Evolutionary conservation across 176 grass and related monocot species (phyloP).

Genomic region (Ampelocalamus luodianensis): DNA sequence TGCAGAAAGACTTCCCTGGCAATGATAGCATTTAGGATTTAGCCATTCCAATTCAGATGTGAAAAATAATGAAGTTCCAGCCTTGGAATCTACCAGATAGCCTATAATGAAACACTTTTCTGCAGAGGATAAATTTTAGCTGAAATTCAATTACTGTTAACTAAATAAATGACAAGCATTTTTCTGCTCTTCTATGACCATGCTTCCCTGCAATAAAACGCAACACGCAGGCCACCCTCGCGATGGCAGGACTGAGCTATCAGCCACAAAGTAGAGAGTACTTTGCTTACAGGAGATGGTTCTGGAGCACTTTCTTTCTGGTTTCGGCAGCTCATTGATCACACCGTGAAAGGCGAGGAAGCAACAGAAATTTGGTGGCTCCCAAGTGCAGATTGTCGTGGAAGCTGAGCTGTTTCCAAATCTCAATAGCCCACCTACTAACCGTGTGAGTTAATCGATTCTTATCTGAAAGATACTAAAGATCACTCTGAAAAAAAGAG

Average conservation of each 20-base stretch:
- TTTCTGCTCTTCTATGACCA: background rate
- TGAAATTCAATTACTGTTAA: background rate
- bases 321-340: slow-evolving; percentile 20
- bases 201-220: background rate
- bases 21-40: background rate
- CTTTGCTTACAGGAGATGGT: slow-evolving; percentile 48
- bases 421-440: slow-evolving; percentile 7
- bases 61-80: slow-evolving; percentile 29
- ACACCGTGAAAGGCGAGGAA: slow-evolving; percentile 28
- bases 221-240: background rate
- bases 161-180: background rate
- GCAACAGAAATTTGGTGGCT: slow-evolving; percentile 44
- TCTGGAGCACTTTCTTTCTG: slow-evolving; percentile 21
- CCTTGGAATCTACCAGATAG: background rate
- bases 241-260: slow-evolving; percentile 44
- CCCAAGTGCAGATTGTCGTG: slow-evolving; percentile 33
- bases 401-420: slow-evolving; percentile 50
- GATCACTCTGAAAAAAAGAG: background rate
- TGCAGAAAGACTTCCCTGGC: background rate
- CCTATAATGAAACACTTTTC: too few species aligned
- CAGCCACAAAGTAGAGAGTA: slow-evolving; percentile 17
- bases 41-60: slow-evolving; percentile 4
- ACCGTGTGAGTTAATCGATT: slow-evolving; percentile 34
- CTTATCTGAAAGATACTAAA: slow-evolving; percentile 24
- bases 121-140: background rate